Evolutionary conservation across 176 grass and related monocot species (phyloP).

Genomic region (Cymbopogon citratus): DNA sequence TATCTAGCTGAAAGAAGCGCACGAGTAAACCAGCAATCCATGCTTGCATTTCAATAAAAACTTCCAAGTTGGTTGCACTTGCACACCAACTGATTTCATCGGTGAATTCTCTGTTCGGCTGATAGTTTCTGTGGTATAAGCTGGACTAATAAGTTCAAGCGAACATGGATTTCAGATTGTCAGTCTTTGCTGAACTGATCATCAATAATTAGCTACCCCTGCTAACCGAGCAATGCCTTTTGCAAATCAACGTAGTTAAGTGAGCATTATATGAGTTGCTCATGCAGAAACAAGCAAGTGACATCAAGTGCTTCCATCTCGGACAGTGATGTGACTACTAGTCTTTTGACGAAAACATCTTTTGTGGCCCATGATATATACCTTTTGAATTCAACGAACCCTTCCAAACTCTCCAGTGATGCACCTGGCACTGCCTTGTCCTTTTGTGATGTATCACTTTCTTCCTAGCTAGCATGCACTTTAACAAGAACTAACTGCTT

Average conservation of each 20-base stretch:
- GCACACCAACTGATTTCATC: too few relatives aligned
- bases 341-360: constrained; percentile 11
- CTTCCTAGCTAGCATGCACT: constrained; percentile 1
- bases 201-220: not conserved
- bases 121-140: too few relatives aligned
- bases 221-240: not conserved
- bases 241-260: not conserved
- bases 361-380: not conserved
- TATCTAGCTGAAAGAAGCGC: too few relatives aligned
- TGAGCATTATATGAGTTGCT: not conserved
- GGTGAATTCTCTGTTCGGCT: too few relatives aligned
- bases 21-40: not conserved
- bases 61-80: too few relatives aligned
- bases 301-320: not conserved
- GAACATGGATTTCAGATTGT: too few relatives aligned
- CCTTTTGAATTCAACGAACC: constrained; percentile 5
- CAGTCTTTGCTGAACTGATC: too few relatives aligned
- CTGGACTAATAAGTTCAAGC: too few relatives aligned
- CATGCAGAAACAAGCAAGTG: not conserved
- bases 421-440: not conserved
- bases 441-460: not conserved
- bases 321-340: constrained; percentile 1
- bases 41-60: not conserved
- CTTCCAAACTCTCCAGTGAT: not conserved
- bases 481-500: not conserved